Evolutionary conservation across 192 early-diverging fungal genomes (phyloP).

Genomic region (Podila minutissima): DNA sequence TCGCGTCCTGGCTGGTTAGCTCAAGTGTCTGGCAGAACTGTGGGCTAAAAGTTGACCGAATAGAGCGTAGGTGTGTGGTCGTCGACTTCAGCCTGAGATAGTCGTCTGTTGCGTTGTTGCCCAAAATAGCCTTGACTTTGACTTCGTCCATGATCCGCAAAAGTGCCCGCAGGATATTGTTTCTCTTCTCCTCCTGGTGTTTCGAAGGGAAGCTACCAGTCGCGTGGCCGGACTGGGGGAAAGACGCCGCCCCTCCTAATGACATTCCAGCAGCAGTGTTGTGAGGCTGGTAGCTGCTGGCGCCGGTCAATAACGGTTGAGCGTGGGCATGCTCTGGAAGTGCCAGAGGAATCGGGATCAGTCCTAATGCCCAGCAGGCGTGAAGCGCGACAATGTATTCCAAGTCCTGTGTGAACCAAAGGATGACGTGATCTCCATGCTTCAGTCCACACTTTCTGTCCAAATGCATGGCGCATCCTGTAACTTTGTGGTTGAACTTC

Average conservation of each 20-base stretch:
- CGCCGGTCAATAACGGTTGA: background rate
- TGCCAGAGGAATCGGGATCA: slow-evolving; percentile 73
- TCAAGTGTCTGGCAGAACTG: slow-evolving; percentile 53
- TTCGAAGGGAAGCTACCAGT: background rate
- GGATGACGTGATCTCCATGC: slow-evolving; percentile 68
- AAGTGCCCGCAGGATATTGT: slow-evolving; percentile 14
- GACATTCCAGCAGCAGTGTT: background rate
- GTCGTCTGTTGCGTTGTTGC: slow-evolving; percentile 61
- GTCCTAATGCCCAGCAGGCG: slow-evolving; percentile 82
- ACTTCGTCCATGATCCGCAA: slow-evolving; percentile 73
- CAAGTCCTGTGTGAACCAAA: slow-evolving; percentile 62
- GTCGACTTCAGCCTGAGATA: slow-evolving; percentile 64
- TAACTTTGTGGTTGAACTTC: slow-evolving; percentile 71
- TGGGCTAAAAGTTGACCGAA: slow-evolving; percentile 56
- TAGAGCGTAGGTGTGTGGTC: slow-evolving; percentile 60
- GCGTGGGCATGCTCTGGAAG: slow-evolving; percentile 60
- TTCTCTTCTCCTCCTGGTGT: slow-evolving; percentile 20
- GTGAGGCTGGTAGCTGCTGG: background rate
- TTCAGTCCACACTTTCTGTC: slow-evolving; percentile 64
- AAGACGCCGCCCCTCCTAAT: background rate
- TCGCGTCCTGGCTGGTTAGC: slow-evolving; percentile 35
- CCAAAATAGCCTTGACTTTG: slow-evolving; percentile 64
- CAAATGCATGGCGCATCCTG: slow-evolving; percentile 68
- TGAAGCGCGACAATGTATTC: slow-evolving; percentile 75
- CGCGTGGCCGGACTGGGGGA: background rate